Conservation (phyloP, 2,329 filamentous ascomycete genomes). For the Ceratocystis huliohia region DNA sequence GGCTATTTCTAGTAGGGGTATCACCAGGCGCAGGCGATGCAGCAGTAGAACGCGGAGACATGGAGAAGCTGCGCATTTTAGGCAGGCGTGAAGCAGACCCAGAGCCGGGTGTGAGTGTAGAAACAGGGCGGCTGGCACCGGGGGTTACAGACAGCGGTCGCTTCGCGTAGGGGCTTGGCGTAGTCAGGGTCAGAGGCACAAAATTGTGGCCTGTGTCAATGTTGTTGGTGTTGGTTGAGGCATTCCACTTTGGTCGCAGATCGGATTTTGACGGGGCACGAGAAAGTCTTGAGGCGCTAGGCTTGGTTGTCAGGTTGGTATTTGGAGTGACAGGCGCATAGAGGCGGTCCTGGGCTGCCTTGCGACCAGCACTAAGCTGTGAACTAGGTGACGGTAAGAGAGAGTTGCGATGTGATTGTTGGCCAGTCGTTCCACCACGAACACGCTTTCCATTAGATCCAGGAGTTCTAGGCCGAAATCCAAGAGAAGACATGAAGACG, state of each 20-base stretch:
- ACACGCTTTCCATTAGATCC: slow-evolving; percentile 32
- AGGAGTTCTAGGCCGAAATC: slow-evolving; percentile 38
- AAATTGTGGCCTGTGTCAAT: slow-evolving; percentile 57
- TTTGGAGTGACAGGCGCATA: slow-evolving; percentile 31
- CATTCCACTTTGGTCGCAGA: slow-evolving; percentile 60
- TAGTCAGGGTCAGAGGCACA: slow-evolving; percentile 48
- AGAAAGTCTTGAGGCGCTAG: slow-evolving; percentile 26
- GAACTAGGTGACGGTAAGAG: slow-evolving; percentile 35
- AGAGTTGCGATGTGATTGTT: slow-evolving; percentile 35
- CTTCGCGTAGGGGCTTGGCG: slow-evolving; percentile 45
- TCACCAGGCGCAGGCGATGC: slow-evolving; percentile 36
- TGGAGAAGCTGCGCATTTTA: slow-evolving; percentile 36
- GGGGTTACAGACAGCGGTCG: slow-evolving; percentile 32
- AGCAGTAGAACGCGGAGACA: slow-evolving; percentile 32
- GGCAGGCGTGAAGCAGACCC: slow-evolving; percentile 36
- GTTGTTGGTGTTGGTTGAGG: slow-evolving; percentile 49
- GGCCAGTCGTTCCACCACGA: slow-evolving; percentile 37
- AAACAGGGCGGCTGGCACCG: slow-evolving; percentile 30
- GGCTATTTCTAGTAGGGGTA: slow-evolving; percentile 34
- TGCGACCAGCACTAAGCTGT: slow-evolving; percentile 31
- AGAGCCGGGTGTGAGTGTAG: slow-evolving; percentile 31
- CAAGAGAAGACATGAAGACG: slow-evolving; percentile 45
- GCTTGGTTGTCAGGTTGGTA: background rate
- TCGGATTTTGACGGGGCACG: slow-evolving; percentile 36
- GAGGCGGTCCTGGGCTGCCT: slow-evolving; percentile 32